These are phyloP conservation scores for Aphanocladium album DNA, from an alignment of 2,329 filamentous ascomycete species.

Conservation along the genomic window DNA sequence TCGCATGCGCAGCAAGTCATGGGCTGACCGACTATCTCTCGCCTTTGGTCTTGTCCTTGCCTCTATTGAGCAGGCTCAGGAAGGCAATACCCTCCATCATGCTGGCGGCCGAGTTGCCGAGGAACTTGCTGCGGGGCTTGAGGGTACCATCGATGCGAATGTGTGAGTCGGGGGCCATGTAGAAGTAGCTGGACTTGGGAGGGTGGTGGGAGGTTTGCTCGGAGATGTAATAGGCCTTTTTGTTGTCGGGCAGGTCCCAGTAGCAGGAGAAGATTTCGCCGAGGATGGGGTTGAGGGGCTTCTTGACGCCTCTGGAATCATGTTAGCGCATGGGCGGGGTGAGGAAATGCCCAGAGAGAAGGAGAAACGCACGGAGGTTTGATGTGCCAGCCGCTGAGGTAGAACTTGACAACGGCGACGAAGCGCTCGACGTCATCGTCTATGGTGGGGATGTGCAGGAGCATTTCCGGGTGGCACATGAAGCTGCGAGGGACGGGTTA, in stretches of 20 bases:
- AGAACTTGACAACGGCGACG: constrained; percentile 94
- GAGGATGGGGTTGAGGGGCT: constrained; percentile 92
- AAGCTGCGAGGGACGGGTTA: constrained; percentile 57
- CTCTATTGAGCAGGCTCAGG: constrained; percentile 74
- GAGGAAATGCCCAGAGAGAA: too few relatives aligned
- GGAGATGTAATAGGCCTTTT: constrained; percentile 88
- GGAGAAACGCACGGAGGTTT: constrained; percentile 72
- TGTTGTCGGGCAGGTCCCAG: constrained; percentile 84
- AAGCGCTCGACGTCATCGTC: constrained; percentile 89
- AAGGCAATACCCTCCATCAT: constrained; percentile 97
- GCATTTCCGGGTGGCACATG: constrained; percentile 97
- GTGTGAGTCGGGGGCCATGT: constrained; percentile 89
- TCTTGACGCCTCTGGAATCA: constrained; percentile 81
- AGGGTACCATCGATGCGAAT: constrained; percentile 94
- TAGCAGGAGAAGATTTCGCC: constrained; percentile 94
- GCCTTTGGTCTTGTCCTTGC: constrained; percentile 57
- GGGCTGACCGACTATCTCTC: constrained; percentile 76
- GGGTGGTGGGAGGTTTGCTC: constrained; percentile 98
- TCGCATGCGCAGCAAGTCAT: too few relatives aligned
- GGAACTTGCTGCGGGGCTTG: constrained; percentile 89
- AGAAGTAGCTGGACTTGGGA: constrained; percentile 98
- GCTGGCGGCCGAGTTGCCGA: constrained; percentile 95
- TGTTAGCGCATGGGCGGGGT: neutral
- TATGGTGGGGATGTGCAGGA: constrained; percentile 79
- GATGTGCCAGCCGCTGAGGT: constrained; percentile 97